Evolutionary conservation across 371 early-diverging fungal genomes (phyloP).

Genomic region (Circinella umbellata): DNA sequence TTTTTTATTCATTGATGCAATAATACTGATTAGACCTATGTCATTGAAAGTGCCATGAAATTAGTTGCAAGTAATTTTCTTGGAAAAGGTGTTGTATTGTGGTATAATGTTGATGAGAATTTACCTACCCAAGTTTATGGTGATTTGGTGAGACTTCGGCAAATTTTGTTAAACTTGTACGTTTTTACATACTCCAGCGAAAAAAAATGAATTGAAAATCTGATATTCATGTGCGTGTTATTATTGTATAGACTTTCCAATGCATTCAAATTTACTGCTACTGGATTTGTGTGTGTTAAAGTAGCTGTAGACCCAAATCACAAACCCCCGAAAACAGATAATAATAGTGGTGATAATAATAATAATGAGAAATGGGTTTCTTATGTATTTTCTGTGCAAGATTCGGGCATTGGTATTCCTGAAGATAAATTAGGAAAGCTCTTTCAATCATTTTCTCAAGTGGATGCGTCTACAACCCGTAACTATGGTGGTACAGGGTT

Average conservation of each 20-base stretch:
- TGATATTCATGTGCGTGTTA: background rate
- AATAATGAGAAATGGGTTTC: slow-evolving; percentile 6
- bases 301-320: slow-evolving; percentile 1
- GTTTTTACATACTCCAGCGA: background rate
- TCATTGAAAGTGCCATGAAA: slow-evolving; percentile 48
- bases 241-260: slow-evolving; percentile 25
- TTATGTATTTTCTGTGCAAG: slow-evolving; percentile 54
- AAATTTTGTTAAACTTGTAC: slow-evolving; percentile 54
- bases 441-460: slow-evolving; percentile 66
- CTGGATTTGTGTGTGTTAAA: slow-evolving; percentile 21
- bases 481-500: slow-evolving; percentile 62
- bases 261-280: slow-evolving; percentile 27
- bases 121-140: slow-evolving; percentile 45
- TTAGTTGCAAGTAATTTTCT: slow-evolving; percentile 37
- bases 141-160: slow-evolving; percentile 54
- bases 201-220: too few relatives aligned
- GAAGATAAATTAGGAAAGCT: slow-evolving; percentile 49
- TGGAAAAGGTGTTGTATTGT: slow-evolving; percentile 27
- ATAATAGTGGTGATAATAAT: background rate
- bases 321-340: background rate
- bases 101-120: slow-evolving; percentile 26
- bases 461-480: slow-evolving; percentile 57
- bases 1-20: background rate
- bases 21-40: slow-evolving; percentile 26
- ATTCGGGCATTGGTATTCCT: slow-evolving; percentile 72